Conservation (phyloP, 2,329 filamentous ascomycete species). For the Fusarium fujikuroi region DNA sequence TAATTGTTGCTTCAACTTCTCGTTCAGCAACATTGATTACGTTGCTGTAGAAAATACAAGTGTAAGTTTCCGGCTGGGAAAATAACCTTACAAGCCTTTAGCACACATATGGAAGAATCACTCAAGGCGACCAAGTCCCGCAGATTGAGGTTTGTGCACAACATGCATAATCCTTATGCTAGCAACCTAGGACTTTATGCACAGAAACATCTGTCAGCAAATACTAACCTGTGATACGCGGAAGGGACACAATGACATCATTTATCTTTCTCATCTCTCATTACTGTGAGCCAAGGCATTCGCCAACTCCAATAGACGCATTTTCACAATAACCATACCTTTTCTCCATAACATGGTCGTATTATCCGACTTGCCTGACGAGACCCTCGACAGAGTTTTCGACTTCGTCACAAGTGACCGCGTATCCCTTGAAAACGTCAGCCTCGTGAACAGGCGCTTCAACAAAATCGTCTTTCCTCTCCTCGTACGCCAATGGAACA, state of each 20-base stretch:
- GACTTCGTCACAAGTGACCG: rapidly evolving
- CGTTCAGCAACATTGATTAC: background rate
- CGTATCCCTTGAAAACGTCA: background rate
- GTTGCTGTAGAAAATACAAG: background rate
- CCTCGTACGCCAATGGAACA: background rate
- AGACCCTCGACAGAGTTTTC: background rate
- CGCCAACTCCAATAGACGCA: too few species aligned
- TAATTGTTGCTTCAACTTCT: too few species aligned
- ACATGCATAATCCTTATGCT: background rate
- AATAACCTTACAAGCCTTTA: rapidly evolving
- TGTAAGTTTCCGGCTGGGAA: background rate
- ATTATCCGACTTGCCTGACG: background rate
- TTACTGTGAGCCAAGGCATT: background rate
- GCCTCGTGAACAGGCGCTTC: background rate
- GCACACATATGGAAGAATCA: rapidly evolving
- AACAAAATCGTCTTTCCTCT: background rate
- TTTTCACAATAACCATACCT: background rate
- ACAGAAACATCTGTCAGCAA: background rate
- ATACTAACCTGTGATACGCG: background rate
- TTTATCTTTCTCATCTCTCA: rapidly evolving
- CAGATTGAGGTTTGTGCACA: background rate
- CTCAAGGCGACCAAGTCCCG: rapidly evolving
- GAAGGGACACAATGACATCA: background rate
- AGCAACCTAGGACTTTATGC: background rate
- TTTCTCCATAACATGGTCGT: rapidly evolving